Percentiles rank a stretch among this genome's conserved stretches.
phyloP scores from a whole-genome alignment of 192 early-diverging fungal genomes.

The Coemansia sp. region DNA sequence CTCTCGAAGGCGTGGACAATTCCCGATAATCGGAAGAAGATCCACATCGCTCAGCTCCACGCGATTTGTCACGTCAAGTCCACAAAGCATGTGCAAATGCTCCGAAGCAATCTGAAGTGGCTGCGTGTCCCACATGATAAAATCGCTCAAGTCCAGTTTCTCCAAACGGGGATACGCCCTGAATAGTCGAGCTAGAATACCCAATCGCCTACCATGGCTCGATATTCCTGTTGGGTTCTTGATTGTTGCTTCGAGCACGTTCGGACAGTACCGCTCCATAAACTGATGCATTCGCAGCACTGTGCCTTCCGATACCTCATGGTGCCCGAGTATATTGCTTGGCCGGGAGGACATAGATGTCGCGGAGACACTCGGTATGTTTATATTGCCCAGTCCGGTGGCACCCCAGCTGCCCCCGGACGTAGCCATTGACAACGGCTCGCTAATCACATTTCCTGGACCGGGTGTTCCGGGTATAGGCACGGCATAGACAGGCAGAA shows the following conservation, averaged over 20 bases:
- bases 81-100: constrained; percentile 35
- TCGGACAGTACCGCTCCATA: constrained; percentile 54
- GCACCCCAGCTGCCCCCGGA: constrained; percentile 41
- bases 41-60: constrained; percentile 52
- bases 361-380: constrained; percentile 19
- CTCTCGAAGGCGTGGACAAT: constrained; percentile 40
- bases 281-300: constrained; percentile 53
- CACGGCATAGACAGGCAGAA: constrained; percentile 46
- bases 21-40: constrained; percentile 44
- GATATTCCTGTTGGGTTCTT: constrained; percentile 51
- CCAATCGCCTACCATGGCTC: constrained; percentile 42
- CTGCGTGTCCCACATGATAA: constrained; percentile 57
- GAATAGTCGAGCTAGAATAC: constrained; percentile 44
- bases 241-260: constrained; percentile 42
- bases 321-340: constrained; percentile 23
- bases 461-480: constrained; percentile 55
- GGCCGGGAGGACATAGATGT: constrained; percentile 21
- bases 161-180: constrained; percentile 52
- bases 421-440: constrained; percentile 29
- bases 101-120: constrained; percentile 44
- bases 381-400: constrained; percentile 26
- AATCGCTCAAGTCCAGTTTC: constrained; percentile 50
- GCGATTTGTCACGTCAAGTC: constrained; percentile 52
- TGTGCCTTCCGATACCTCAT: constrained; percentile 53
- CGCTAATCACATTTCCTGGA: constrained; percentile 49